A percentile compares a stretch with the other conserved stretches of the same genome.
phyloP scores from a whole-genome alignment of 169 alveolate genomes.

The Eimeria sp. region DNA sequence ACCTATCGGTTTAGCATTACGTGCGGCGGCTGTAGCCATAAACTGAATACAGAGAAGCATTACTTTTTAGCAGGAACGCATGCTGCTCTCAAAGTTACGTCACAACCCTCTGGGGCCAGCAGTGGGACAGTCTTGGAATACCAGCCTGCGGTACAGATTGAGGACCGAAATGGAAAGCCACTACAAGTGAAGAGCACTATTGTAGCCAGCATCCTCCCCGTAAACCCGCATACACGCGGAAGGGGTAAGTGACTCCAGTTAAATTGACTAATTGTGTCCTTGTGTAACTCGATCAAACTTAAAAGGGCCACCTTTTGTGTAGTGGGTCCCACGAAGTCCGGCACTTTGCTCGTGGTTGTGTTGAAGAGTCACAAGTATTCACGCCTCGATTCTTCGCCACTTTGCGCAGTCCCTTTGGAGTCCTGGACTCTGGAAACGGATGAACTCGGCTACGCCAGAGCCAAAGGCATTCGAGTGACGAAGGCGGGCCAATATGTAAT shows the following conservation, averaged over 20 bases:
- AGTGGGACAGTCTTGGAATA: slow-evolving; percentile 32
- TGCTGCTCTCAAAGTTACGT: neutral
- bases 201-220: slow-evolving; percentile 23
- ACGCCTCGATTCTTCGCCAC: neutral
- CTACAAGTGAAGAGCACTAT: neutral
- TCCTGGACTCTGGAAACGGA: slow-evolving; percentile 59
- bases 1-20: slow-evolving; percentile 52
- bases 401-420: slow-evolving; percentile 33
- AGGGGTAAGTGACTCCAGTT: neutral
- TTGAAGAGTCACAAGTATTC: neutral
- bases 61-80: slow-evolving; percentile 40
- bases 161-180: slow-evolving; percentile 37
- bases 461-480: slow-evolving; percentile 11
- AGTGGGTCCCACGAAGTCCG: neutral
- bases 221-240: neutral
- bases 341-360: neutral
- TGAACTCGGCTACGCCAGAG: slow-evolving; percentile 34
- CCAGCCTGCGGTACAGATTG: slow-evolving; percentile 65
- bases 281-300: neutral
- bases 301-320: neutral
- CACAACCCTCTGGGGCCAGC: slow-evolving; percentile 61
- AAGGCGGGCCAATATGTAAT: slow-evolving; percentile 40
- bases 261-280: neutral
- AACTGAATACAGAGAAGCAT: slow-evolving; percentile 36
- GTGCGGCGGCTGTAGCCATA: slow-evolving; percentile 53